Evolutionary conservation across 495 filamentous ascomycete species (phyloP).

Genomic region (Extremus antarcticus): DNA sequence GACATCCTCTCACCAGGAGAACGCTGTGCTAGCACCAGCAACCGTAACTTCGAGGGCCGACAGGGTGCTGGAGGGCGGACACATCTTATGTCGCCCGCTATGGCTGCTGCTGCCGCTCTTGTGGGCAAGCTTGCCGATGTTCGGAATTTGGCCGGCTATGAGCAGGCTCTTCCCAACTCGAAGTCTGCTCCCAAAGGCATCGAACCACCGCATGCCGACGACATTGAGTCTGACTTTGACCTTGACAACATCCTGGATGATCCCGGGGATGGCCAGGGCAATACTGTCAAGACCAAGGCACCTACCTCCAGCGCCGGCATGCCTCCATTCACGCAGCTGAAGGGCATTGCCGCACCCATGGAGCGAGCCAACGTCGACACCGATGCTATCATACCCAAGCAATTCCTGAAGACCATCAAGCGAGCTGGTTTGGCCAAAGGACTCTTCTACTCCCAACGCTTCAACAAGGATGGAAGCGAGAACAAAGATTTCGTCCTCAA

Average conservation of each 20-base stretch:
- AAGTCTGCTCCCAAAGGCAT: slow-evolving; percentile 47
- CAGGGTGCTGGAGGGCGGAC: slow-evolving; percentile 90
- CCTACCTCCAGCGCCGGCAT: slow-evolving; percentile 51
- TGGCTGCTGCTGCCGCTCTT: slow-evolving; percentile 87
- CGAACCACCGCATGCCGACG: slow-evolving; percentile 52
- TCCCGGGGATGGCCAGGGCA: slow-evolving; percentile 58
- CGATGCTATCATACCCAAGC: slow-evolving; percentile 97
- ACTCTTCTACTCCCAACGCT: slow-evolving; percentile 77
- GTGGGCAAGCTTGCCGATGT: slow-evolving; percentile 87
- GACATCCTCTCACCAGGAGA: slow-evolving; percentile 93
- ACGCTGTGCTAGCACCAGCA: slow-evolving; percentile 88
- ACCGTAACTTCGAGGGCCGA: slow-evolving; percentile 95
- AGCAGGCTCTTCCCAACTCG: slow-evolving; percentile 13
- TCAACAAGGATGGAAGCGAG: slow-evolving; percentile 57
- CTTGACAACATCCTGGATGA: slow-evolving; percentile 68
- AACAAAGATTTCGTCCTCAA: slow-evolving; percentile 82
- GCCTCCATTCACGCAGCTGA: slow-evolving; percentile 68
- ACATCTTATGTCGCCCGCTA: slow-evolving; percentile 92
- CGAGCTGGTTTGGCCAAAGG: slow-evolving; percentile 83
- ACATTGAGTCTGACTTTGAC: slow-evolving; percentile 63
- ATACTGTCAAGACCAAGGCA: slow-evolving; percentile 41
- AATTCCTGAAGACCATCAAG: slow-evolving; percentile 99
- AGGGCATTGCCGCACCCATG: slow-evolving; percentile 80
- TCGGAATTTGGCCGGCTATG: slow-evolving; percentile 50
- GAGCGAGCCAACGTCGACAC: slow-evolving; percentile 88